Evolutionary conservation across 306 rosid species (phyloP), one percentile per base, ranked within the genome.

Genomic region (Prunus mira): DNA sequence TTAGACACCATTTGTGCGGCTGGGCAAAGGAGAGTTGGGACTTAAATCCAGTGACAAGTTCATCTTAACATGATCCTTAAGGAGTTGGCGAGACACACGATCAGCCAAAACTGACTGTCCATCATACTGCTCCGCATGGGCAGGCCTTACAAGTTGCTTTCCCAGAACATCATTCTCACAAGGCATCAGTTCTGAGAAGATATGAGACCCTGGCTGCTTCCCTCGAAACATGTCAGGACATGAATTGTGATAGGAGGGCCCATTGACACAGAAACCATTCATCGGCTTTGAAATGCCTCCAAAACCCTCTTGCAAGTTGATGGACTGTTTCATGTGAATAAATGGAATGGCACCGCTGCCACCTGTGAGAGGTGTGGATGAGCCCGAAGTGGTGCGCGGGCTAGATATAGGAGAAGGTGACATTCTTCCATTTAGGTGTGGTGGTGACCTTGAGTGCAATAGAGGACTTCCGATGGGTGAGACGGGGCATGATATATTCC

Each of bases 391-490:
- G 30, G 97, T 91, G 25, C 88, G 91, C 14, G 99, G 99, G 84
- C 98, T 96, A 75, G 97, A 96, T 83, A 96, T 96, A 27, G 97
- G 99, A 77, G 98, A 92, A 67, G 99, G 96, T 64, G 99, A 96
- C 92, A 89, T 83, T 84, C 86, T 85, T 46, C 97, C 98, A 86
- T 87, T 92, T 78, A 88, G 78, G 84, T 87, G 93, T 71, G 91
- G 91, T n/a, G 99, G 96, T 24, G 98, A 96, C 81, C 92, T 91
- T 68, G 99, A 89, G 84, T 86, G 84, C 87, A 90, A 86, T 83
- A 91, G 95, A 80, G 99, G 99, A 89, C 99, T 96, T 86, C 97
- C 99, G 28, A 92, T 87, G 67, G 99, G 99, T 57, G 99, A 96
- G 74, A 96, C 98, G 4, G 97, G 99, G 81, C 99, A 96, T 77